Evolutionary conservation across 2,329 filamentous ascomycete genomes (phyloP), one percentile per base, ranked within the genome.

Genomic region (Stagonosporopsis vannaccii): DNA sequence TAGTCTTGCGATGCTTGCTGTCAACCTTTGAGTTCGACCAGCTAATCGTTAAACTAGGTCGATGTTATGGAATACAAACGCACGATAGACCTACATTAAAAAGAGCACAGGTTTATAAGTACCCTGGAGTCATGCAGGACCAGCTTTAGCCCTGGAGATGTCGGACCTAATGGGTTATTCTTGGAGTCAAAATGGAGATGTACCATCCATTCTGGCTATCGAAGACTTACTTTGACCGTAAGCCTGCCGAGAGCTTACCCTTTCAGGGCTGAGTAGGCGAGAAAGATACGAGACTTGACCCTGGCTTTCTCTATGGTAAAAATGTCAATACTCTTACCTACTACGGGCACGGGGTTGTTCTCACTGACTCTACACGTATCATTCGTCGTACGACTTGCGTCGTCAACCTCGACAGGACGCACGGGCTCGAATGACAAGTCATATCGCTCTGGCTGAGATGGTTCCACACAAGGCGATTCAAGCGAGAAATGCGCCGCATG

Each of bases 221-320:
- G 36, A 26, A 33, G 49, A 43, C 20, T 47, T 39, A 26, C 41
- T 51, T 51, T 33, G 25, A 30, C 32, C 36, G 35, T 48, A 51
- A 51, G 36, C 19, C 20, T 43, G 20, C 46, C 42, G 30, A 47
- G 11, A 47, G 42, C 53, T 56, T 56, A 51, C 53, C 47, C 26
- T 5, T 43, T 51, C 11, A 39, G 48, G 53, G 15, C 30, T 44
- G 23, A 8, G n/a, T 37, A 56, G 42, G 37, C 53, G 48, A 56
- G 36, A 30, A 36, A 7, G 15, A 56, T 51, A 47, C 42, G 47
- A 51, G 30, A 30, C 41, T 46, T 37, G 42, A 51, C 42, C 25
- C 30, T 54, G 20, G 37, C 45, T 46, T 46, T 4, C 28, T 19
- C 23, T 28, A 11, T 20, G 26, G 35, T 17, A 28, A 23, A 5